Evolutionary conservation across 495 filamentous ascomycete species (phyloP).

Genomic region (Penicillium cinerascens): DNA sequence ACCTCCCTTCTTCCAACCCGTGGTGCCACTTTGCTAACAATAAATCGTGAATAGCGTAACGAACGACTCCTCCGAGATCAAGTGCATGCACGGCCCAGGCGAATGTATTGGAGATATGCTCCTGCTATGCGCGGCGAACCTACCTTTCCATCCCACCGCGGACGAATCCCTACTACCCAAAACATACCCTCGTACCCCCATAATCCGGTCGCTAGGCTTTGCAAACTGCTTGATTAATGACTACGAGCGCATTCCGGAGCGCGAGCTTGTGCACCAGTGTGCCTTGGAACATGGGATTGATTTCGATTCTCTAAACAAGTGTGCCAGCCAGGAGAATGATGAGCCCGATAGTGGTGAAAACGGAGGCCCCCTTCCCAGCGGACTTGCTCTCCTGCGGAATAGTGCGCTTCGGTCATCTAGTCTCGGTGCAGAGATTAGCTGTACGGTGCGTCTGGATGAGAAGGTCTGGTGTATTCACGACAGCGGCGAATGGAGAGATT

Average conservation of each 20-base stretch:
- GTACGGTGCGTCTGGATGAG: constrained; percentile 79
- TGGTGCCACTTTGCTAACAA: not conserved
- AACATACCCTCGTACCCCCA: constrained; percentile 50
- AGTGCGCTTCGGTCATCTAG: constrained; percentile 69
- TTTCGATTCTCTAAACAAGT: constrained; percentile 78
- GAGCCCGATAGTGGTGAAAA: constrained; percentile 56
- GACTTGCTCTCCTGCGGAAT: constrained; percentile 63
- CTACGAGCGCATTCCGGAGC: constrained; percentile 70
- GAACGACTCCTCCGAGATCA: constrained; percentile 35
- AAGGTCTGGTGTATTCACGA: constrained; percentile 82
- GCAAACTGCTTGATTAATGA: constrained; percentile 76
- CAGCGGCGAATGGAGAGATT: constrained; percentile 75
- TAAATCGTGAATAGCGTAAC: constrained; percentile 26
- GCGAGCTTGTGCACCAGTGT: constrained; percentile 73
- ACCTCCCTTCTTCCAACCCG: not conserved
- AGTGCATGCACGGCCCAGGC: constrained; percentile 80
- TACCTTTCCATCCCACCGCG: constrained; percentile 40
- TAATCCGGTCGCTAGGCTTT: constrained; percentile 87
- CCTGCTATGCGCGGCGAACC: constrained; percentile 78
- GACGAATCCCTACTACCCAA: constrained; percentile 25
- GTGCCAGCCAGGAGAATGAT: constrained; percentile 52
- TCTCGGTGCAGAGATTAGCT: constrained; percentile 74
- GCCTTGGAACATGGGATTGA: constrained; percentile 84
- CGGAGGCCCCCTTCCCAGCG: constrained; percentile 41
- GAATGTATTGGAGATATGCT: constrained; percentile 96